phyloP scores from a whole-genome alignment of 1,284 basidiomycete genomes.

The Ceraceosorus bombacis region DNA sequence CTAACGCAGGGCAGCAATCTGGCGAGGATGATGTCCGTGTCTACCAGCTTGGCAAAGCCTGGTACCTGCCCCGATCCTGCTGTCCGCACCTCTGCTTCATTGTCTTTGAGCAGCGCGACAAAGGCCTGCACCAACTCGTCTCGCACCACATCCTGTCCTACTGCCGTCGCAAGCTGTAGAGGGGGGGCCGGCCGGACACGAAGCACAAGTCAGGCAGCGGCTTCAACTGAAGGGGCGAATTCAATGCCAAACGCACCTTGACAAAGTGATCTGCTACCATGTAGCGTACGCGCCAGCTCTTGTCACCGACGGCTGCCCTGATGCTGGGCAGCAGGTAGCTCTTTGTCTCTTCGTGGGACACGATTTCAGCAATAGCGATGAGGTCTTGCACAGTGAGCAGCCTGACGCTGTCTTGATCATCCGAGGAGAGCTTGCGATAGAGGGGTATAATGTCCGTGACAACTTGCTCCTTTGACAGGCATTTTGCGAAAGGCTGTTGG shows the following conservation, averaged over 20 bases:
- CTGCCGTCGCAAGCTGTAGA: slow-evolving; percentile 66
- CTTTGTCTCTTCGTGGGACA: slow-evolving; percentile 79
- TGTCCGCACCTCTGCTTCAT: slow-evolving; percentile 96
- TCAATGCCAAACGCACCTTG: slow-evolving; percentile 51
- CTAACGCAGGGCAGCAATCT: slow-evolving; percentile 93
- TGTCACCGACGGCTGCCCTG: slow-evolving; percentile 75
- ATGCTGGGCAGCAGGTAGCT: slow-evolving; percentile 76
- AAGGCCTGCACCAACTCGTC: slow-evolving; percentile 91
- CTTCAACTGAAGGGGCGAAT: neutral
- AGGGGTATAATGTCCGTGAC: slow-evolving; percentile 76
- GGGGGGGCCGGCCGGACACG: neutral
- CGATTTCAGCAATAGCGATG: slow-evolving; percentile 79
- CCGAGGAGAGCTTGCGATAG: slow-evolving; percentile 85
- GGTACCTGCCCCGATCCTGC: slow-evolving; percentile 94
- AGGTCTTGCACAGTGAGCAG: slow-evolving; percentile 91
- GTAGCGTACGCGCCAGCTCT: slow-evolving; percentile 97
- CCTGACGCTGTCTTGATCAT: slow-evolving; percentile 97
- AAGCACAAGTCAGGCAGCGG: neutral
- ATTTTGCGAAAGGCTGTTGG: slow-evolving; percentile 40
- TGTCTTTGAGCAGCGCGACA: slow-evolving; percentile 90
- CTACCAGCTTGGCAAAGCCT: slow-evolving; percentile 88
- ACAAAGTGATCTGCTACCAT: slow-evolving; percentile 99
- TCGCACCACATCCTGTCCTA: slow-evolving; percentile 80
- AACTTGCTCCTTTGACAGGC: slow-evolving; percentile 52
- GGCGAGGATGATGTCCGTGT: slow-evolving; percentile 86